Conservation (phyloP, 768 basidiomycete genomes). For the Leccinum uliginosum region DNA sequence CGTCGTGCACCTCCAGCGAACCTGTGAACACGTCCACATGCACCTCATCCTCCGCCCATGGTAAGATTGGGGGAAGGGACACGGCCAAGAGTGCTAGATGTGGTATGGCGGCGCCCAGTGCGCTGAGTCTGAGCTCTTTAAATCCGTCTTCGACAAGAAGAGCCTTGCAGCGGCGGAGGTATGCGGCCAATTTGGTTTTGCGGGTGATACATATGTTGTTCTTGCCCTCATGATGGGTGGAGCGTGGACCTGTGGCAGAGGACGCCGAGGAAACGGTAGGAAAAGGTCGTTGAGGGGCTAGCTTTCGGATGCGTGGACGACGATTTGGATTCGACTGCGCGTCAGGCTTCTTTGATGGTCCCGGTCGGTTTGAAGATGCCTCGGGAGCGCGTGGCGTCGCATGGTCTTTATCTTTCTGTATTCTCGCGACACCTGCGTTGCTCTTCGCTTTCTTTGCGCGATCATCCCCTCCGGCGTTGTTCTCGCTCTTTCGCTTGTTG, state of each 20-base stretch:
- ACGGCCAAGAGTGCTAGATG: slow-evolving; percentile 65
- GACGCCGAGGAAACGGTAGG: slow-evolving; percentile 72
- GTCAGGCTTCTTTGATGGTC: slow-evolving; percentile 2
- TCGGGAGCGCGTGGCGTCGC: not conserved
- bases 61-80: slow-evolving; percentile 69
- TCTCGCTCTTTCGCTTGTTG: slow-evolving; percentile 22
- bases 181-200: slow-evolving; percentile 65
- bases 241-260: slow-evolving; percentile 76
- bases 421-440: not conserved
- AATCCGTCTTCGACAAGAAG: slow-evolving; percentile 74
- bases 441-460: slow-evolving; percentile 17
- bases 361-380: not conserved
- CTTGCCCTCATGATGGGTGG: slow-evolving; percentile 74
- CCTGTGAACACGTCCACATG: slow-evolving; percentile 61
- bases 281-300: slow-evolving; percentile 70
- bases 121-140: slow-evolving; percentile 68
- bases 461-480: not conserved
- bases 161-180: slow-evolving; percentile 75
- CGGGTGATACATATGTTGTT: slow-evolving; percentile 79
- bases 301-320: slow-evolving; percentile 50
- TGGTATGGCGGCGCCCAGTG: slow-evolving; percentile 89
- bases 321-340: slow-evolving; percentile 7
- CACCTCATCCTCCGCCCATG: slow-evolving; percentile 60
- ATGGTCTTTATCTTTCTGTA: slow-evolving; percentile 2
- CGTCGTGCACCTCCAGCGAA: slow-evolving; percentile 72